Base-by-base conservation (phyloP, 306 rosid genomes). In the Castanopsis chinensis region DNA sequence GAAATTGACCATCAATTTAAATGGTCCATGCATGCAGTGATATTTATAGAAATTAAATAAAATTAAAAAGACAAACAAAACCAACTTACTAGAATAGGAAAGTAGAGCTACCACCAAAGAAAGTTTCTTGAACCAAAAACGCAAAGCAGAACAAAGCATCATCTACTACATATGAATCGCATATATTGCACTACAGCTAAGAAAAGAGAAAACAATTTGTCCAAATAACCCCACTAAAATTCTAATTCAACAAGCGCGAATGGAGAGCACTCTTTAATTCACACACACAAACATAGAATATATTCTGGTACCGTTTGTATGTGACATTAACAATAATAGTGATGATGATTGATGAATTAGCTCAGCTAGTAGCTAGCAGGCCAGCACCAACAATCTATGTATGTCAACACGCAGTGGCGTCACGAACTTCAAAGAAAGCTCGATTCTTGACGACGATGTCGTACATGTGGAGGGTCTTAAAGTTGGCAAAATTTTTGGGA, bases 361-460 rank as follows among this genome's bases (percentile, higher is more conserved):
- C 45, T 41, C 8, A 41, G 12, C 45, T 41, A 41, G 45, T 41
- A 41, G 45, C 45, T 41, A 41, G 45, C 45, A 41, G 11, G 11
- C 45, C 45, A 41, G 45, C 8, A 41, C 45, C 45, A 41, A 41
- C 45, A 8, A 41, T 41, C 5, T 13, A n/a, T n/a, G 17, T 3
- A 28, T 67, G 17, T 67, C 51, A 41, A 41, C 45, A 27, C 4
- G 28, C 1, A 33, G 73, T 14, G 17, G 90, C 81, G 75, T 91
- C 96, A 13, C 96, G 90, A 84, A 92, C 97, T 87, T 89, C 78
- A 67, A 94, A 94, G 87, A 88, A 89, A 32, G 91, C 83, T 5
- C 88, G 92, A 20, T 88, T 94, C 64, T 92, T 87, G 73, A 94
- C 83, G 53, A 94, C 98, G 71, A 94, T 89, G 75, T 94, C 97